A percentile compares a stretch with the other conserved stretches of the same genome.
These are phyloP conservation scores for Cystobasidium pallidum DNA, from an alignment of 1,284 basidiomycete genomes.

Conservation along the genomic window DNA sequence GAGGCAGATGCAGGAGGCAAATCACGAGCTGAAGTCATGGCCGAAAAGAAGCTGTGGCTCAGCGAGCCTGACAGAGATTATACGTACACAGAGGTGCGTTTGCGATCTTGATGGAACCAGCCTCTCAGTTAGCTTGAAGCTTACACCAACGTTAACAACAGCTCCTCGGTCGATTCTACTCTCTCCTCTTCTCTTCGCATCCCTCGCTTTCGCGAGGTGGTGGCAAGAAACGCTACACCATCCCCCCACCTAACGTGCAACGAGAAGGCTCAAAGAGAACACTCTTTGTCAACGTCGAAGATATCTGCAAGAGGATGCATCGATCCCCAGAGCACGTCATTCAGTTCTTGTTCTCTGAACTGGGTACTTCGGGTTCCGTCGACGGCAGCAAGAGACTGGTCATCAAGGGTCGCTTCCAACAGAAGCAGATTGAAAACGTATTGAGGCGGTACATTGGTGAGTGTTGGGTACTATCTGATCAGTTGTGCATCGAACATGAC, in stretches of 20 bases:
- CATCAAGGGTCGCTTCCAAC: conserved; percentile 97
- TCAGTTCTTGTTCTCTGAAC: conserved; percentile 94
- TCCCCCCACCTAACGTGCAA: conserved; percentile 92
- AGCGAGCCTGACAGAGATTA: conserved; percentile 86
- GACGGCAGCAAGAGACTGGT: conserved; percentile 91
- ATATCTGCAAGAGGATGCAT: conserved; percentile 99
- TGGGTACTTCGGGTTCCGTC: conserved; percentile 96
- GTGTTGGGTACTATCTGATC: conserved; percentile 54
- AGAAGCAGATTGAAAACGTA: conserved; percentile 98
- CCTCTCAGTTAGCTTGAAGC: neutral
- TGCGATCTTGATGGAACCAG: neutral
- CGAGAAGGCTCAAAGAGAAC: conserved; percentile 95
- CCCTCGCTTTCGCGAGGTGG: conserved; percentile 72
- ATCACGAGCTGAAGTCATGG: conserved; percentile 61
- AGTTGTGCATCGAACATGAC: too few relatives aligned
- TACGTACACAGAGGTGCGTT: conserved; percentile 80
- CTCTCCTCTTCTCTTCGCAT: conserved; percentile 88
- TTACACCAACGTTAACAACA: conserved; percentile 55
- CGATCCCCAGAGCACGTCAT: conserved; percentile 99
- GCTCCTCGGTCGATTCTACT: conserved; percentile 92
- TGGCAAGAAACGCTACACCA: conserved; percentile 90
- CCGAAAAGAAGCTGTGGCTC: conserved; percentile 76
- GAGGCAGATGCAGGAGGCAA: conserved; percentile 73
- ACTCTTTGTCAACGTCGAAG: conserved; percentile 92
- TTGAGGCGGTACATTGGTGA: conserved; percentile 91